Percentiles rank a stretch among this genome's conserved stretches.
phyloP scores from a whole-genome alignment of 108 stramenopile species.

The Conticribra guillardii region DNA sequence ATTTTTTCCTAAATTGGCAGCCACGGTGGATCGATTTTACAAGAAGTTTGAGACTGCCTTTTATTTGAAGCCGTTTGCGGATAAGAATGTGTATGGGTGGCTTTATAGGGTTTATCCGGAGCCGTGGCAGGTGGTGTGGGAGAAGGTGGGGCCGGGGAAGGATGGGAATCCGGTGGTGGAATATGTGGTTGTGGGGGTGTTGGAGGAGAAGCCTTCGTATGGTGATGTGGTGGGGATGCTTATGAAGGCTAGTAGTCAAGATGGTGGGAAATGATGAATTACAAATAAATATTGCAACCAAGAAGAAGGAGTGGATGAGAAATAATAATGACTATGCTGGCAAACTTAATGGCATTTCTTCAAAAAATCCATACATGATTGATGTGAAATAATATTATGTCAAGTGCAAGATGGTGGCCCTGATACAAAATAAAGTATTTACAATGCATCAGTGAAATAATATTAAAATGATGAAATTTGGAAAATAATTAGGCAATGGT shows the following conservation, averaged over 20 bases:
- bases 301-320: too few species aligned
- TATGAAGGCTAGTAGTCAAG: conserved; percentile 22
- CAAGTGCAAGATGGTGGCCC: too few species aligned
- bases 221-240: conserved; percentile 38
- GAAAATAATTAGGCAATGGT: too few species aligned
- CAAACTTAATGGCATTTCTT: too few species aligned
- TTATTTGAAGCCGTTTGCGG: conserved; percentile 72
- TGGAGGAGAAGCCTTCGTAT: conserved; percentile 51
- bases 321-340: too few species aligned
- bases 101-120: conserved; percentile 78
- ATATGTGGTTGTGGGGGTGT: conserved; percentile 39
- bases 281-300: too few species aligned
- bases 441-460: too few species aligned
- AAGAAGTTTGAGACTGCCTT: conserved; percentile 67
- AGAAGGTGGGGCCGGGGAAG: conserved; percentile 48
- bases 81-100: conserved; percentile 72
- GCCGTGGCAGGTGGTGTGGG: conserved; percentile 81
- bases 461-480: too few species aligned
- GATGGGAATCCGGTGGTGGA: conserved; percentile 46
- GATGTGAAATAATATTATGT: too few species aligned
- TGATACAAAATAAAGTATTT: too few species aligned
- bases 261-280: too few species aligned
- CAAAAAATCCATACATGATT: too few species aligned
- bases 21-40: conserved; percentile 74
- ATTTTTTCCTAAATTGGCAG: conserved; percentile 84